Evolutionary conservation across 2,329 filamentous ascomycete genomes (phyloP).

Genomic region (Penicillium sp.): DNA sequence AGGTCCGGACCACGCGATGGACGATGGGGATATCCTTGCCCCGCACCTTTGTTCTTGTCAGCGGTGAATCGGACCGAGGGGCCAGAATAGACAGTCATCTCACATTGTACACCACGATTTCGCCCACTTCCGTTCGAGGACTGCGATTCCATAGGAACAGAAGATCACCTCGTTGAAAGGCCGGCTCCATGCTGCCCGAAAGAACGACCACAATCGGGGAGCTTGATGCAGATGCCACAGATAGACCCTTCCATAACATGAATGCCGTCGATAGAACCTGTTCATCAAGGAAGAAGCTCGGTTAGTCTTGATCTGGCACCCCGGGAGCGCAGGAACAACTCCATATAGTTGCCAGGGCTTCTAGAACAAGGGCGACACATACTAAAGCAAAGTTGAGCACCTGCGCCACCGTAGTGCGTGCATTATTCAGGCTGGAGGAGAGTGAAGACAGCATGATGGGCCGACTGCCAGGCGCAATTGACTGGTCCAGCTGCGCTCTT

Average conservation of each 20-base stretch:
- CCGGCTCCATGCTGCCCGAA: slow-evolving; percentile 68
- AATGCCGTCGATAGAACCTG: slow-evolving; percentile 79
- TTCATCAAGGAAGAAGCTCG: not conserved
- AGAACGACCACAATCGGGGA: slow-evolving; percentile 68
- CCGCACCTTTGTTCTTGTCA: slow-evolving; percentile 40
- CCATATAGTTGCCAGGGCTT: not conserved
- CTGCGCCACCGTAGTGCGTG: slow-evolving; percentile 78
- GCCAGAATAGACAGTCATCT: not conserved
- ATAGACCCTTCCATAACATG: slow-evolving; percentile 94
- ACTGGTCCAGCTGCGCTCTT: slow-evolving; percentile 10
- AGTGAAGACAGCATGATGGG: slow-evolving; percentile 67
- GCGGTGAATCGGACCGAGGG: not conserved
- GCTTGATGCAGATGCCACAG: slow-evolving; percentile 72
- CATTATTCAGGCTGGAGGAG: slow-evolving; percentile 60
- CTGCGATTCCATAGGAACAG: slow-evolving; percentile 65
- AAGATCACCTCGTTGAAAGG: slow-evolving; percentile 65
- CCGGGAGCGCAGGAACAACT: not conserved
- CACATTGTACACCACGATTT: slow-evolving; percentile 76
- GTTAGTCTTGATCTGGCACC: not conserved
- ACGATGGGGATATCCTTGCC: slow-evolving; percentile 97
- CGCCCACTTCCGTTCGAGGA: slow-evolving; percentile 66
- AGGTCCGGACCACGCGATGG: slow-evolving; percentile 79
- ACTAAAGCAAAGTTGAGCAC: slow-evolving; percentile 81
- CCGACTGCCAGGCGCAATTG: slow-evolving; percentile 22
- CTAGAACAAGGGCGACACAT: not conserved